These are phyloP conservation scores for Penstemon davidsonii DNA, from an alignment of 257 asterid genomes.

Conservation along the genomic window DNA sequence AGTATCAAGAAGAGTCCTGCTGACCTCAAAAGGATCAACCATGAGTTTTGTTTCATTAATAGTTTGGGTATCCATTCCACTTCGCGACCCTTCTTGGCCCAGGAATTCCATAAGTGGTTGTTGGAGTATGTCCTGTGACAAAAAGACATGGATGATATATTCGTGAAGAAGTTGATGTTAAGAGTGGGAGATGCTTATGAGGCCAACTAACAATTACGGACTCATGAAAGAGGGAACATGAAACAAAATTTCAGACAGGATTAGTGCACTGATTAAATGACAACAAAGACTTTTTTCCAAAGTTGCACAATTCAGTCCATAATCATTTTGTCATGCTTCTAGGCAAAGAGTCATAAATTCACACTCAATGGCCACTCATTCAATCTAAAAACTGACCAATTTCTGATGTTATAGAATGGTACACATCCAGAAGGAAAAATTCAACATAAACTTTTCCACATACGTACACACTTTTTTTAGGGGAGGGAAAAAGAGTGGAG, in stretches of 20 bases:
- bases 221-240: neutral
- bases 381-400: neutral
- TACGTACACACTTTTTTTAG: neutral
- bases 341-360: neutral
- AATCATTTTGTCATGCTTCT: neutral
- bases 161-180: slow-evolving; percentile 10
- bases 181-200: slow-evolving; percentile 7
- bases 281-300: neutral
- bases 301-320: neutral
- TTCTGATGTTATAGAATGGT: neutral
- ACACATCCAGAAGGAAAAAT: neutral
- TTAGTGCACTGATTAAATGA: neutral
- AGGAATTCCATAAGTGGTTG: slow-evolving; percentile 72
- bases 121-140: slow-evolving; percentile 65
- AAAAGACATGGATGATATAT: slow-evolving; percentile 15
- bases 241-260: neutral
- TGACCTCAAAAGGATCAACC: slow-evolving; percentile 53
- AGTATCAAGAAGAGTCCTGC: slow-evolving; percentile 46
- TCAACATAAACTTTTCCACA: neutral
- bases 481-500: neutral
- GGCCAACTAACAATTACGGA: slow-evolving; percentile 5
- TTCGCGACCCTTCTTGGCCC: slow-evolving; percentile 51
- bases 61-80: slow-evolving; percentile 36
- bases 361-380: neutral
- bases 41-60: slow-evolving; percentile 33